Conservation (phyloP, 2,329 filamentous ascomycete genomes). For the Sordariomycetes sp. region DNA sequence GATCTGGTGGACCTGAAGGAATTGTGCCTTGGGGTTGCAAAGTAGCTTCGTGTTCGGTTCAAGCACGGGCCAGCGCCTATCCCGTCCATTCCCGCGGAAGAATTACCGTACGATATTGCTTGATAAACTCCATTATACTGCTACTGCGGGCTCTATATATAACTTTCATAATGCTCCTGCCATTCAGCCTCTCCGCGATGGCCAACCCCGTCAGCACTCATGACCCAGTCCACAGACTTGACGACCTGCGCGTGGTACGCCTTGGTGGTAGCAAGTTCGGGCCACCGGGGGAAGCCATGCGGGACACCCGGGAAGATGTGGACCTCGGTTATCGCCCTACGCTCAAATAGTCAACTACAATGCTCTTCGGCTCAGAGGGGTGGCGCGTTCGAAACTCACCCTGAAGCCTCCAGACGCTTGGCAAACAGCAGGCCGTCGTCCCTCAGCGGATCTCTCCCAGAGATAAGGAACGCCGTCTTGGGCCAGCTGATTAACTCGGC, state of each 20-base stretch:
- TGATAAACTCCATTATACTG: too few species aligned
- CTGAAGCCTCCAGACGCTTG: slow-evolving; percentile 11
- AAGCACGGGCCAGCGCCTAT: slow-evolving; percentile 2
- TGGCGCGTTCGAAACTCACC: slow-evolving; percentile 8
- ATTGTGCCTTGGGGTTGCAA: slow-evolving; percentile 4
- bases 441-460: slow-evolving; percentile 14
- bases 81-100: background rate
- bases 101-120: too few species aligned
- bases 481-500: slow-evolving; percentile 12
- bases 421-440: slow-evolving; percentile 15
- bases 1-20: slow-evolving; percentile 5
- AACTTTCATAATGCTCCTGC: background rate
- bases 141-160: too few species aligned
- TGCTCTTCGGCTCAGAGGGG: background rate
- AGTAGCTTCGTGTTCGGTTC: slow-evolving; percentile 3
- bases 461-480: slow-evolving; percentile 12
- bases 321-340: slow-evolving; percentile 13
- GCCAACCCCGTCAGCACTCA: background rate
- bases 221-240: background rate
- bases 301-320: slow-evolving; percentile 16
- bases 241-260: slow-evolving; percentile 4
- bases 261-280: slow-evolving; percentile 11
- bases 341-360: background rate
- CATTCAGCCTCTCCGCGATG: background rate
- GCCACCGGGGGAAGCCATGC: slow-evolving; percentile 12